Conservation (phyloP, 352 stramenopile species). For the Thraustochytrium sp. region DNA sequence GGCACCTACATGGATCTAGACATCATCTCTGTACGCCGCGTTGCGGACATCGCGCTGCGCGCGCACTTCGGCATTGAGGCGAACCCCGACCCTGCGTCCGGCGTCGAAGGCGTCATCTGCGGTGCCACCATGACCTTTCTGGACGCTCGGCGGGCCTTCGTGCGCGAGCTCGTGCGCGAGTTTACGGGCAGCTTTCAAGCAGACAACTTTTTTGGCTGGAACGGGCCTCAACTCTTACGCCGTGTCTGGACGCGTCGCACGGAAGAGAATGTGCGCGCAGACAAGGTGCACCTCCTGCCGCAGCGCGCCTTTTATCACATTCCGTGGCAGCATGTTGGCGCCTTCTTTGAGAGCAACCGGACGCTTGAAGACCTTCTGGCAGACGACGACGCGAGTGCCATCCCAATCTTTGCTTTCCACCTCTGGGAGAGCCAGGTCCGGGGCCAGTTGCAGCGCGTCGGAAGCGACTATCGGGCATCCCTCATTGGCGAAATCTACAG, state of each 20-base stretch:
- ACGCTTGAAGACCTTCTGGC: background rate
- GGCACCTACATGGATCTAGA: conserved; percentile 17
- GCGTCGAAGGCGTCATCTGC: background rate
- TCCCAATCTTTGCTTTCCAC: background rate
- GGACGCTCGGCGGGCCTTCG: background rate
- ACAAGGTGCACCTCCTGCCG: background rate
- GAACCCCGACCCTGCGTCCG: background rate
- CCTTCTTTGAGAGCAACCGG: background rate
- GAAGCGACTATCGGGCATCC: background rate
- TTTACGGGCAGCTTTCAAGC: background rate
- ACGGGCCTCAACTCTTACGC: background rate
- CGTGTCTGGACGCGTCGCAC: background rate
- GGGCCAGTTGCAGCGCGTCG: background rate
- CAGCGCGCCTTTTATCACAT: background rate
- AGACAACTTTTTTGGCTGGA: background rate
- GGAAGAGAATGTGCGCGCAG: background rate
- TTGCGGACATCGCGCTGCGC: background rate
- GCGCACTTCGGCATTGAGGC: background rate
- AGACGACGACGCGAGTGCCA: background rate
- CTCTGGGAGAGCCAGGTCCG: conserved; percentile 30
- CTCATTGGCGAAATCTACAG: background rate
- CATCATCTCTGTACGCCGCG: background rate
- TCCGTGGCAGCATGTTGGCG: background rate
- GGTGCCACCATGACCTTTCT: background rate
- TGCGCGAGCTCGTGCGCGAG: background rate